A percentile compares a stretch with the other conserved stretches of the same genome.
phyloP scores from a whole-genome alignment of 768 basidiomycete genomes.

The Clavaria fumosa region DNA sequence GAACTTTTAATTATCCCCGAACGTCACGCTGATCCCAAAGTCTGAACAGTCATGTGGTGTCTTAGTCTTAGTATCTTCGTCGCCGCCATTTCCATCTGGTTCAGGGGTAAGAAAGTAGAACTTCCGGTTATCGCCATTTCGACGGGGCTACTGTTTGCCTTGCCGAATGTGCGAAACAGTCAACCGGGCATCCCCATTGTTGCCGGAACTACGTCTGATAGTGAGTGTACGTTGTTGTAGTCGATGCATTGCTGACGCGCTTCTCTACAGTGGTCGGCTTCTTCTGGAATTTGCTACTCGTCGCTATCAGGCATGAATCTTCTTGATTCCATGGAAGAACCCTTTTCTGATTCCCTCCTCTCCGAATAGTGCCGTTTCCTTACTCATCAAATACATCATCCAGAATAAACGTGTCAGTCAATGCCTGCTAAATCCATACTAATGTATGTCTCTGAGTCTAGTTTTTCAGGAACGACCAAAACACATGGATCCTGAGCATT shows the following conservation, averaged over 20 bases:
- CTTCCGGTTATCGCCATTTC: constrained; percentile 7
- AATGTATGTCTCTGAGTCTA: no score
- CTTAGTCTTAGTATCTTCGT: constrained; percentile 5
- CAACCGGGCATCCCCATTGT: constrained; percentile 7
- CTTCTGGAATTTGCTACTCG: no score
- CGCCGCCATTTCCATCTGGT: constrained; percentile 6
- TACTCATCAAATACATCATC: not conserved
- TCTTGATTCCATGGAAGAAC: not conserved
- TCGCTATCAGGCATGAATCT: constrained; percentile 2
- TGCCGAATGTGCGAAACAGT: constrained; percentile 9
- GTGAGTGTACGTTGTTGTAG: not conserved
- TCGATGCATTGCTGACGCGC: constrained; percentile 4
- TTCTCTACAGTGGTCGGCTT: no score
- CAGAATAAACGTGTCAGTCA: constrained; percentile 1
- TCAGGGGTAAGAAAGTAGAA: constrained; percentile 5
- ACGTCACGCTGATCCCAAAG: no score
- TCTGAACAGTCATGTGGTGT: constrained; percentile 6
- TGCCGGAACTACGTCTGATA: constrained; percentile 6
- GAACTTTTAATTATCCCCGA: not conserved
- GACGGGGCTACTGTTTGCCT: constrained; percentile 7
- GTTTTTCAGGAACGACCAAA: no score
- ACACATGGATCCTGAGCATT: no score
- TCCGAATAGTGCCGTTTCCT: not conserved
- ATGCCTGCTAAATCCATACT: not conserved
- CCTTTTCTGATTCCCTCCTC: not conserved